Evolutionary conservation across 2,329 filamentous ascomycete species (phyloP).

Genomic region (Colletotrichum spinosum): DNA sequence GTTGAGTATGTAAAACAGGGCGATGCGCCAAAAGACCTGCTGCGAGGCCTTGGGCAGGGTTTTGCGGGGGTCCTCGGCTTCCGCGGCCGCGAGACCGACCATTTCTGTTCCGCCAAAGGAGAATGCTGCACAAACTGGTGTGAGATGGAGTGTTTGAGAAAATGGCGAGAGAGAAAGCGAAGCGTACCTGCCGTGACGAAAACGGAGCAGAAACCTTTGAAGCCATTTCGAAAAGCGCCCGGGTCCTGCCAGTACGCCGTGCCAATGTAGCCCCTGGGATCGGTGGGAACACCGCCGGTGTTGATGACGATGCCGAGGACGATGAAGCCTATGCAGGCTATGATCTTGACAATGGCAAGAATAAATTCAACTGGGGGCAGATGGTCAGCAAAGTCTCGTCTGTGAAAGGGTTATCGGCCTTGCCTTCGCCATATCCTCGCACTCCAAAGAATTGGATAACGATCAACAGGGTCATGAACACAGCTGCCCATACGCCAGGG

Average conservation of each 20-base stretch:
- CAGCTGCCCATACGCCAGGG: conserved; percentile 81
- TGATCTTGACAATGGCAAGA: conserved; percentile 62
- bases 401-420: conserved; percentile 74
- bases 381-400: conserved; percentile 72
- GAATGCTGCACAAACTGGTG: conserved; percentile 61
- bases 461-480: conserved; percentile 73
- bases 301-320: background rate
- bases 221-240: conserved; percentile 58
- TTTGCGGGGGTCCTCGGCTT: conserved; percentile 82
- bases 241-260: background rate
- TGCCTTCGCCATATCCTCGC: conserved; percentile 73
- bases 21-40: conserved; percentile 83
- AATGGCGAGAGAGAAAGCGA: no score
- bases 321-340: conserved; percentile 10
- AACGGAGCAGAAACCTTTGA: conserved; percentile 75
- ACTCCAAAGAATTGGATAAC: conserved; percentile 78
- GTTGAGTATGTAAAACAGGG: conserved; percentile 81
- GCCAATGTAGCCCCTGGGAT: conserved; percentile 61
- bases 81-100: conserved; percentile 81
- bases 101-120: conserved; percentile 82
- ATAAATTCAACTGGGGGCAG: conserved; percentile 71
- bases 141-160: no score
- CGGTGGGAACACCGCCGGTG: conserved; percentile 41
- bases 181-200: conserved; percentile 71
- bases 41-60: conserved; percentile 82